Evolutionary conservation across 176 grass and related monocot species (phyloP), one percentile per base, ranked within the genome.

Genomic region (Poa pratensis): DNA sequence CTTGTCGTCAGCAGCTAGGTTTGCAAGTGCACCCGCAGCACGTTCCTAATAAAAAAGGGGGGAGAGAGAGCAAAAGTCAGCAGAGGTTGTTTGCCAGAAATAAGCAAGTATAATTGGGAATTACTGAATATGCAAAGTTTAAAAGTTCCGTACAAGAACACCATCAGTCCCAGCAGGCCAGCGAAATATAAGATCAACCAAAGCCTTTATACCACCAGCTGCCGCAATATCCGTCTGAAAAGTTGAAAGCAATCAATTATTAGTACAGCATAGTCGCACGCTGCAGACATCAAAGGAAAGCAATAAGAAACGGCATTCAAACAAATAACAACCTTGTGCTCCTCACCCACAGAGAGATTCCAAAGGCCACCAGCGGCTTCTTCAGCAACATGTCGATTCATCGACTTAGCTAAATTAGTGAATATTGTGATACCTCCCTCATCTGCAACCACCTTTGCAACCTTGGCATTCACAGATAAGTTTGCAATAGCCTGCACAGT

Each of bases 331-430:
- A 99, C 97, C 97, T 99, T 99, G 72, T 99, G 97, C 24, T 96
- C 97, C 76, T 99, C 94, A 32, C 94, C 97, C 17, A 99, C 97
- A 68, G 97, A 99, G 64, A 99, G 97, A 89, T 99, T 99, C 97
- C 97, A 99, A 82, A 99, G 97, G 55, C 97, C 97, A 67, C 97
- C 97, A 70, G 97, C 94, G 82, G 97, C 97, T 83, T 99, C 97
- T 92, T 99, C 97, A 81, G 97, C 94, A 79, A 99, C 97, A 91
- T 89, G 76, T 51, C 94, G 88, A 85, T 96, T 99, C 87, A 84
- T 94, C 0, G 97, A 99, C 82, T 86, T 90, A 32, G 97, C 97
- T 48, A 99, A 88, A 82, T 90, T 87, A 22, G 88, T 93, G 50
- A 99, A 90, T 74, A 99, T 94, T 72, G 70, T 15, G 74, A 99